phyloP scores from a whole-genome alignment of 306 rosid genomes.

The Lotus japonicus region DNA sequence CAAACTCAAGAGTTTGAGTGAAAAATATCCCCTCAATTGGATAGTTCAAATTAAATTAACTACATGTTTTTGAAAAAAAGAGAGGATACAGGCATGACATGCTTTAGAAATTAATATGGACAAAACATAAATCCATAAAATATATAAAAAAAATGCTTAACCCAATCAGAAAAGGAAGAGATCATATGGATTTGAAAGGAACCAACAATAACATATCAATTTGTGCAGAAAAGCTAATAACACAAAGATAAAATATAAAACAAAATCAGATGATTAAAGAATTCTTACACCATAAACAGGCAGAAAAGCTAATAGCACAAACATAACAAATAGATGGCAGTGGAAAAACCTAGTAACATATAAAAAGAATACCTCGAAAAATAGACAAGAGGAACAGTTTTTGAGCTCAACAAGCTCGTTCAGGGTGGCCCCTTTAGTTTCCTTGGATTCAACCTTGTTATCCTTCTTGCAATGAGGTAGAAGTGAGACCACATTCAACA shows the following conservation, averaged over 20 bases:
- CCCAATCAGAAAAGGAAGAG: not conserved
- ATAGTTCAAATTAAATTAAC: conserved; percentile 13
- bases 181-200: not conserved
- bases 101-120: not conserved
- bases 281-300: not conserved
- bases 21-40: not conserved
- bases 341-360: not conserved
- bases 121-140: no score
- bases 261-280: no score
- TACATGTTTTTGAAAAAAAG: no score
- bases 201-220: not conserved
- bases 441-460: conserved; percentile 85
- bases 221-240: no score
- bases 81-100: not conserved
- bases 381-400: conserved; percentile 74
- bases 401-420: conserved; percentile 89
- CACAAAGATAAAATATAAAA: no score
- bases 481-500: conserved; percentile 86
- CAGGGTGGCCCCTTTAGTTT: conserved; percentile 74
- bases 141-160: not conserved
- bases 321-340: not conserved
- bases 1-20: not conserved
- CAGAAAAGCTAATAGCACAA: not conserved
- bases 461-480: conserved; percentile 96
- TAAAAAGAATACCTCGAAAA: conserved; percentile 67